Percentiles rank a stretch among this genome's conserved stretches.
Conservation (phyloP, 1,284 basidiomycete species). For the Sutorius eximius region DNA sequence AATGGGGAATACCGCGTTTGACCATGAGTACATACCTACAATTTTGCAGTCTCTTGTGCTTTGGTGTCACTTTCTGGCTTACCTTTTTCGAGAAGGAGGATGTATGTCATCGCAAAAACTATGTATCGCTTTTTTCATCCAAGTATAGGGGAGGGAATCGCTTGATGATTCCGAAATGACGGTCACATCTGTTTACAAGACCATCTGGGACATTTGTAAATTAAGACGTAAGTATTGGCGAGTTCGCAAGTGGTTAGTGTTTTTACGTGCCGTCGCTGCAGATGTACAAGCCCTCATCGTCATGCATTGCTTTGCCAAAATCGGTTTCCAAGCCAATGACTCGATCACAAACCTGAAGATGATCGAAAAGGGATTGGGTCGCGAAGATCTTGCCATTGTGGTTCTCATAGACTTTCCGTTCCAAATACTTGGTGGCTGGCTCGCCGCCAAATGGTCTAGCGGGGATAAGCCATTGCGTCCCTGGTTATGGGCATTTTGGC, state of each 20-base stretch:
- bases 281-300: conserved; percentile 90
- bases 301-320: conserved; percentile 90
- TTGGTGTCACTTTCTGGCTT: conserved; percentile 85
- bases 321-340: conserved; percentile 96
- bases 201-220: conserved; percentile 93
- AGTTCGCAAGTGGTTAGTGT: neutral
- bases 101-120: conserved; percentile 41
- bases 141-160: conserved; percentile 65
- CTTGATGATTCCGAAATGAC: conserved; percentile 84
- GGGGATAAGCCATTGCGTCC: conserved; percentile 75
- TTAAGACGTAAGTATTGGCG: conserved; percentile 70
- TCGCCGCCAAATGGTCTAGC: conserved; percentile 91
- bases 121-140: conserved; percentile 9
- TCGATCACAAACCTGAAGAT: conserved; percentile 92
- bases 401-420: conserved; percentile 98
- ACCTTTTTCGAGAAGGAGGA: conserved; percentile 89
- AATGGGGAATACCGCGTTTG: conserved; percentile 86
- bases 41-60: conserved; percentile 85
- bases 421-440: conserved; percentile 93
- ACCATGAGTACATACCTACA: conserved; percentile 82
- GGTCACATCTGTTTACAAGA: conserved; percentile 87
- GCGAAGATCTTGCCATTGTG: conserved; percentile 93
- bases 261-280: conserved; percentile 34
- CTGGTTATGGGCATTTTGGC: conserved; percentile 94
- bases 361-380: conserved; percentile 93